Base-by-base conservation (phyloP, 495 filamentous ascomycete species). In the Penicillium dipodomyicola region DNA sequence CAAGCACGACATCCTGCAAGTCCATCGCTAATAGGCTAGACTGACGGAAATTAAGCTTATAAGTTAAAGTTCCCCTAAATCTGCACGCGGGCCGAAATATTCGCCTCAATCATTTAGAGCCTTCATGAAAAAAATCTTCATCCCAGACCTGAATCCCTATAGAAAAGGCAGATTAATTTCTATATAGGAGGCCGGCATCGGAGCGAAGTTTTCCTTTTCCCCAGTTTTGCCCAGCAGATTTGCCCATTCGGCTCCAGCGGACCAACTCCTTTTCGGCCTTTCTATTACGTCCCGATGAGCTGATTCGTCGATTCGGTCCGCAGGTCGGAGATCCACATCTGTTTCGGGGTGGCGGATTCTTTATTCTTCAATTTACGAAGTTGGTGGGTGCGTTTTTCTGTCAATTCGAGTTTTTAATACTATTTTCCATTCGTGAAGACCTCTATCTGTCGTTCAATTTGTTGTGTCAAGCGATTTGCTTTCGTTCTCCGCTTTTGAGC, bases 281-380 rank as follows among this genome's bases (percentile, higher is more conserved):
- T 67, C 55, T 53, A 54, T 67, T 67, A 67, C 64, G 61, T 67
- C 61, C 33, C 64, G 39, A 12, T 11, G 23, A 20, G 42, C 20
- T 67, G 57, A 67, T 67, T 67, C 64, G 64, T 58, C 57, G 43
- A 41, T 7, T 1, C 30, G 52, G 52, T 54, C 52, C 52, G 52
- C 43, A 33, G n/a, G 20, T 54, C 52, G 52, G 52, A 32, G 52
- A 35, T 45, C 52, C 52, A 54, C 52, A 27, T 54, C 42, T 5
- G 11, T 17, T 54, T 54, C 37, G 15, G 42, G 52, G 52, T 47
- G 52, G 43, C 52, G 52, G 52, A 39, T 37, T 54, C 32, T 29
- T 15, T 37, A 46, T 46, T 54, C 43, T 51, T 39, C 46, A 49
- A 33, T 39, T 39, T 48, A 30, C 29, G 11, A 33, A 52, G 4